A percentile compares a stretch with the other conserved stretches of the same genome.
Conservation (phyloP, 1,284 basidiomycete genomes). For the Melampsora allii-populina region DNA sequence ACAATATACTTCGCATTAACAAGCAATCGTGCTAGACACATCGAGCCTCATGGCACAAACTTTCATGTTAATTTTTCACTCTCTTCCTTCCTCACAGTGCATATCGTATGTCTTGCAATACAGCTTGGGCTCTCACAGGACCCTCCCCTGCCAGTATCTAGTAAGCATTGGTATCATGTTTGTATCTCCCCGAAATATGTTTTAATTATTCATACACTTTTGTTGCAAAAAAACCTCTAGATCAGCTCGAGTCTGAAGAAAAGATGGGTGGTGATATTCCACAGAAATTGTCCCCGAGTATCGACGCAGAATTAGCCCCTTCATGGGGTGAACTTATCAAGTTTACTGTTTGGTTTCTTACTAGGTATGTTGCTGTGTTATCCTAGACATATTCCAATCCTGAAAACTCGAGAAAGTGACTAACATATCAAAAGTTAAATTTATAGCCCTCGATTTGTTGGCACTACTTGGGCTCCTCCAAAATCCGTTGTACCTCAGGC, state of each 20-base stretch:
- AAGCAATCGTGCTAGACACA: neutral
- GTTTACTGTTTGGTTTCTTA: slow-evolving; percentile 34
- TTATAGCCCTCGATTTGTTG: slow-evolving; percentile 22
- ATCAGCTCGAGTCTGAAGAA: too few species aligned
- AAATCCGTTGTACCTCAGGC: slow-evolving; percentile 3
- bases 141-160: neutral
- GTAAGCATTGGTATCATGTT: neutral
- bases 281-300: too few species aligned
- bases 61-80: slow-evolving; percentile 28
- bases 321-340: slow-evolving; percentile 24
- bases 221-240: too few species aligned
- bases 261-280: too few species aligned
- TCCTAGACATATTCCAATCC: neutral
- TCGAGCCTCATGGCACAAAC: slow-evolving; percentile 20
- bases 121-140: slow-evolving; percentile 25
- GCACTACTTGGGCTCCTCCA: slow-evolving; percentile 30
- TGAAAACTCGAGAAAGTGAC: too few species aligned
- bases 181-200: too few species aligned
- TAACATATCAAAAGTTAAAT: neutral
- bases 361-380: neutral
- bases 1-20: slow-evolving; percentile 25
- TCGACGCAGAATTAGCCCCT: neutral
- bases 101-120: slow-evolving; percentile 29
- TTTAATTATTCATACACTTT: too few species aligned
- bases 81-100: slow-evolving; percentile 29